Evolutionary conservation across 225 moss, liverwort and hornwort species (phyloP), one percentile per base, ranked within the genome.

Genomic region (Ulota crispa): DNA sequence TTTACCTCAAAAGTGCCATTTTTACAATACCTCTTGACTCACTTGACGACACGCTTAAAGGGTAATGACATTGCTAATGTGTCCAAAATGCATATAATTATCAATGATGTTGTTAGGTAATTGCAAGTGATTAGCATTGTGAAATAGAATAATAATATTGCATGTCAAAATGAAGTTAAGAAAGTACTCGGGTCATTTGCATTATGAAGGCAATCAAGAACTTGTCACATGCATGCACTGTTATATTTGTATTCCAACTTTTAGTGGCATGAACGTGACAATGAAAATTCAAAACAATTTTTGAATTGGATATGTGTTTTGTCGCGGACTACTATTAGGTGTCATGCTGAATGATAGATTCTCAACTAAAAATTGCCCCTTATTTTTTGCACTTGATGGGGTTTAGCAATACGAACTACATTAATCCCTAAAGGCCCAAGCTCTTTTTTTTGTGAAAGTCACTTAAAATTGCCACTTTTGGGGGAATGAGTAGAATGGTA

Each of bases 301-400:
- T 34, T 23, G 23, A 34, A 13, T 32, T 72, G 2, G 0, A 54
- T 31, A 71, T 31, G 21, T 71, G 31, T 7, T 1, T 0, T 21
- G 20, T 6, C n/a, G n/a, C n/a, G n/a, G 2, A 32, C 0, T 4
- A 32, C 32, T 13, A 72, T 34, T 55, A 34, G 23, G 2, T 5
- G 34, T 4, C 34, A 32, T 54, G n/a, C 15, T 3, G 30, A 30
- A 6, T 4, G 1, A 7, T 54, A 23, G 23, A 7, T 21, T 54
- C 0, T 13, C 0, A 19, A 4, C 0, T 0, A 21, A 71, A 21
- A 13, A 31, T 13, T 31, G n/a, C 3, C 3, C 9, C n/a, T 8
- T 57, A 4, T 57, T 11, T 56, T 56, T 10, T 12, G 13, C 13
- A 27, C 13, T 26, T 14, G 14, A 26, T 60, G 26, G 9, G 9